Evolutionary conservation across 352 stramenopile species (phyloP).

Genomic region (Phytopythium helicoides): DNA sequence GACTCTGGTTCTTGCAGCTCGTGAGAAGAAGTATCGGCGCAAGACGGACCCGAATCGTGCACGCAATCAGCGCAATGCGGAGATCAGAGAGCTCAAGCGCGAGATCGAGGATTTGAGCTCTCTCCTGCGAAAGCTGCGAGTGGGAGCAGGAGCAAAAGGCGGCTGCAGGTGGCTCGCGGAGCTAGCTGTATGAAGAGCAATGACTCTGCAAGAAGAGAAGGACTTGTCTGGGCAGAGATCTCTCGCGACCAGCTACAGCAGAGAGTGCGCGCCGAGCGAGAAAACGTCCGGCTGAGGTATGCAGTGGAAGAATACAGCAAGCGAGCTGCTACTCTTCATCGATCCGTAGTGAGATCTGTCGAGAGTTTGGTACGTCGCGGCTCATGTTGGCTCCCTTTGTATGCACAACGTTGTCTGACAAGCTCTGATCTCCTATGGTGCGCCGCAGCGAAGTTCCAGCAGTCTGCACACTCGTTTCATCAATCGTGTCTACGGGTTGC

Average conservation of each 20-base stretch:
- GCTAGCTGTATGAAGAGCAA: too few relatives aligned
- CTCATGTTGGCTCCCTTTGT: neutral
- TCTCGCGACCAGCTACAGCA: conserved; percentile 12
- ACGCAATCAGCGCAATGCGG: conserved; percentile 22
- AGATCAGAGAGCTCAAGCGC: conserved; percentile 30
- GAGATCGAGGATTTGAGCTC: conserved; percentile 28
- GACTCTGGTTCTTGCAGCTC: too few relatives aligned
- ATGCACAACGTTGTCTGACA: too few relatives aligned
- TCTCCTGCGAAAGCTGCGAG: conserved; percentile 11
- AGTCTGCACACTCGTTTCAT: conserved; percentile 9
- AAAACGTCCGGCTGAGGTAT: conserved; percentile 19
- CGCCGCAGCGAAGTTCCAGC: conserved; percentile 7
- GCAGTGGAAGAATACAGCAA: conserved; percentile 35
- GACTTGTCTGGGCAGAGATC: conserved; percentile 20
- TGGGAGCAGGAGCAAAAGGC: neutral
- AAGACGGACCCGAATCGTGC: conserved; percentile 23
- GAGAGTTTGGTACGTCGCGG: conserved; percentile 9
- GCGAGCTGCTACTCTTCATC: conserved; percentile 21
- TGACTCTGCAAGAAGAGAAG: too few relatives aligned
- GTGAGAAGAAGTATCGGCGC: neutral
- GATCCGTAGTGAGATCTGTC: conserved; percentile 17
- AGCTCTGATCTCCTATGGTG: neutral
- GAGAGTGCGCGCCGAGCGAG: conserved; percentile 11
- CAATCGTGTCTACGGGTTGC: conserved; percentile 3
- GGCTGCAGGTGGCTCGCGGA: neutral